Percentiles rank a stretch among this genome's conserved stretches.
Conservation (phyloP, 2,329 filamentous ascomycete species). For the Trichophyton simii region DNA sequence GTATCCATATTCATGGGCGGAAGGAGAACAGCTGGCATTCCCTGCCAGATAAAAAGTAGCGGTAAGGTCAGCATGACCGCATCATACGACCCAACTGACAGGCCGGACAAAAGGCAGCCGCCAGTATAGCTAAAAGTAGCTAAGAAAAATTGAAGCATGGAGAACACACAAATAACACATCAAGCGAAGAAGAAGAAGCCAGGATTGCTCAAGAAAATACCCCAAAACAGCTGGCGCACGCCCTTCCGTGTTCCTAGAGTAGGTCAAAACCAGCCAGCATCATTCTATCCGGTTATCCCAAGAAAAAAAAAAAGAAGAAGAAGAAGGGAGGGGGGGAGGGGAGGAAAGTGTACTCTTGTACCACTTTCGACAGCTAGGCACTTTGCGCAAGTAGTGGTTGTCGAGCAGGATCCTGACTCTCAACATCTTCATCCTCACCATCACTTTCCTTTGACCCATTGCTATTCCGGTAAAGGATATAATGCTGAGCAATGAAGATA, state of each 20-base stretch:
- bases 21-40: not conserved
- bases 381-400: no score
- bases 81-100: not conserved
- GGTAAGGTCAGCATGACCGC: not conserved
- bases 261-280: no score
- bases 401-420: not conserved
- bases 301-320: no score
- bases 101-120: no score
- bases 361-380: no score
- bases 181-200: no score
- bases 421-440: not conserved
- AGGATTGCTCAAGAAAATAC: not conserved
- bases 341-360: no score
- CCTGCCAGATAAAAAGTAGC: not conserved
- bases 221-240: not conserved
- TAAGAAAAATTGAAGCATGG: no score
- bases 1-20: not conserved
- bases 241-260: not conserved
- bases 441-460: not conserved
- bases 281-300: no score
- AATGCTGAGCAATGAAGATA: conserved; percentile 82
- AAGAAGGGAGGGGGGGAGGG: no score
- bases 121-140: no score
- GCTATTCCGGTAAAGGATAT: conserved; percentile 53
- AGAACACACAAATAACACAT: no score